A percentile compares a stretch with the other conserved stretches of the same genome.
Conservation (phyloP, 331 rosid genomes). For the Quercus lobata region DNA sequence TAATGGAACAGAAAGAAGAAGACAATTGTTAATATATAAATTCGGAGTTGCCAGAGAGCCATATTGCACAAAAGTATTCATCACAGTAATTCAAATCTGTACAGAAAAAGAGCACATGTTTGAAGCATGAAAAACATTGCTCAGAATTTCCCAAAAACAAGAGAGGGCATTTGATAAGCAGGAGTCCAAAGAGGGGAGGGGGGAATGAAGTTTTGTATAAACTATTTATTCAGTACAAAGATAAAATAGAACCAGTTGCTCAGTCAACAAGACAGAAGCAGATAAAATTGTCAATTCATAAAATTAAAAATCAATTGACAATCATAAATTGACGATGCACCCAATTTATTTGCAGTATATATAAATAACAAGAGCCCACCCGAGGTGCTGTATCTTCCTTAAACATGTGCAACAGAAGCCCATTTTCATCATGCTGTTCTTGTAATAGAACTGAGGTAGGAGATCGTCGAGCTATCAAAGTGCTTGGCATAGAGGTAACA, state of each 20-base stretch:
- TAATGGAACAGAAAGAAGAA: conserved; percentile 8
- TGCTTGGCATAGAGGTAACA: conserved; percentile 35
- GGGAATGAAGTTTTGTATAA: not conserved
- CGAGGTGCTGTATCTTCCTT: conserved; percentile 57
- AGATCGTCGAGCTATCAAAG: conserved; percentile 45
- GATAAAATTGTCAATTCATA: not conserved
- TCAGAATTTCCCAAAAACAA: not conserved
- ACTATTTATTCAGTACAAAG: not conserved
- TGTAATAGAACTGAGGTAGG: conserved; percentile 63
- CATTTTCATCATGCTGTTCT: conserved; percentile 68
- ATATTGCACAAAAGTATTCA: not conserved
- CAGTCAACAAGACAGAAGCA: not conserved
- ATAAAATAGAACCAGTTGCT: not conserved
- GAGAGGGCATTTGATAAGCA: not conserved
- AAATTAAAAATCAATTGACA: not conserved
- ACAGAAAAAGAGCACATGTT: not conserved
- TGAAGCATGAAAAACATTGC: not conserved
- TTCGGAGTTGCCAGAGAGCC: not conserved
- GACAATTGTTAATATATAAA: not conserved
- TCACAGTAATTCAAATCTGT: not conserved
- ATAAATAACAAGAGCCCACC: conserved; percentile 34
- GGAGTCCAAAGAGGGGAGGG: too few relatives aligned
- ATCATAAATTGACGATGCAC: not conserved
- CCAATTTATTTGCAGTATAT: not conserved
- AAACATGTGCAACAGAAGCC: conserved; percentile 41